phyloP scores from a whole-genome alignment of 306 rosid genomes.

The Ormosia semicastrata region DNA sequence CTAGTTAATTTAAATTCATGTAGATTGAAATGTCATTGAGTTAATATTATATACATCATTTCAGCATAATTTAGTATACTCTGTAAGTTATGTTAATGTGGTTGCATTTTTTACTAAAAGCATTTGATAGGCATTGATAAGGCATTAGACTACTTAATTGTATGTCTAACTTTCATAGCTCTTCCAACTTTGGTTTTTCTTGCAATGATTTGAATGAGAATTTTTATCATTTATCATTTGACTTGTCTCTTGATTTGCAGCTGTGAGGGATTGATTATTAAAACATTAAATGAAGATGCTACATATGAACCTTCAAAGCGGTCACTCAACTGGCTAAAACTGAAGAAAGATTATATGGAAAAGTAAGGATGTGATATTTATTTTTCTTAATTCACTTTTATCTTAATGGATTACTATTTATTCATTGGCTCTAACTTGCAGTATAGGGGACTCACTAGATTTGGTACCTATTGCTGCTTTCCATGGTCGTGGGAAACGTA shows the following conservation, averaged over 20 bases:
- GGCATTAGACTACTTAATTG: neutral
- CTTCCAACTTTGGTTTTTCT: constrained; percentile 1
- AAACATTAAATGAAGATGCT: constrained; percentile 80
- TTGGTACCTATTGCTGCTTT: constrained; percentile 98
- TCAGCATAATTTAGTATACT: neutral
- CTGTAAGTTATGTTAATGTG: constrained; percentile 1
- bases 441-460: constrained; percentile 94
- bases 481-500: constrained; percentile 92
- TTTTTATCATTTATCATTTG: constrained; percentile 1
- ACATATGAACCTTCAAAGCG: constrained; percentile 93
- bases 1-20: constrained; percentile 15
- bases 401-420: constrained; percentile 23
- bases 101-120: neutral
- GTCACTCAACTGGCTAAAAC: constrained; percentile 88
- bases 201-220: neutral
- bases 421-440: constrained; percentile 41
- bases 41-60: neutral
- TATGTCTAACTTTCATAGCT: neutral
- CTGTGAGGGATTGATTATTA: constrained; percentile 88
- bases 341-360: constrained; percentile 92
- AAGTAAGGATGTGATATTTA: constrained; percentile 43
- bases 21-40: constrained; percentile 15
- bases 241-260: constrained; percentile 47
- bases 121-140: neutral
- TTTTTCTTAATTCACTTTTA: constrained; percentile 9